phyloP scores from a whole-genome alignment of 2,329 filamentous ascomycete genomes.

The Chaetomium globosum region DNA sequence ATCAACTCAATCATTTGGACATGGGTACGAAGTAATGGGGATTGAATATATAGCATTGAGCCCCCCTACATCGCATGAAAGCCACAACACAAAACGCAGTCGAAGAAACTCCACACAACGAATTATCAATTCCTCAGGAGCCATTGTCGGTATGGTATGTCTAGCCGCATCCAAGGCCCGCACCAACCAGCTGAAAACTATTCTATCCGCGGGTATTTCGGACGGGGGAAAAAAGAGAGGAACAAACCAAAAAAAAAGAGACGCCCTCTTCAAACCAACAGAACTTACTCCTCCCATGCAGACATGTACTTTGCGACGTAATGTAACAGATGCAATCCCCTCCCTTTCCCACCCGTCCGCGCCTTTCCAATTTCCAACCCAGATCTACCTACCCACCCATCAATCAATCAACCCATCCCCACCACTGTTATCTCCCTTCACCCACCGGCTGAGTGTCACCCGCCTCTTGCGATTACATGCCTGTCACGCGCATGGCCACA shows the following conservation, averaged over 20 bases:
- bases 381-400: neutral
- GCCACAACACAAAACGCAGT: neutral
- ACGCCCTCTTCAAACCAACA: neutral
- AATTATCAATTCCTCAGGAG: neutral
- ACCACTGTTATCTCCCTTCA: neutral
- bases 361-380: neutral
- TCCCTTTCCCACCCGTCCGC: neutral
- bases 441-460: neutral
- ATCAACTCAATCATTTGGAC: neutral
- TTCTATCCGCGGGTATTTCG: neutral
- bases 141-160: neutral
- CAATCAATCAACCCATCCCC: neutral
- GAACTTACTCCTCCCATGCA: conserved; percentile 1
- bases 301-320: neutral
- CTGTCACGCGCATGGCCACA: conserved; percentile 74
- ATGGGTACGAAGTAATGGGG: no score
- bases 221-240: neutral
- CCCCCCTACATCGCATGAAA: neutral
- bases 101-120: neutral
- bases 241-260: neutral
- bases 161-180: neutral
- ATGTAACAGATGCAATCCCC: neutral
- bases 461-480: conserved; percentile 37
- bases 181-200: neutral
- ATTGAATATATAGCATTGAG: neutral